These are phyloP conservation scores for Musa acuminata DNA, from an alignment of 176 grass and related monocot genomes.

Conservation along the genomic window DNA sequence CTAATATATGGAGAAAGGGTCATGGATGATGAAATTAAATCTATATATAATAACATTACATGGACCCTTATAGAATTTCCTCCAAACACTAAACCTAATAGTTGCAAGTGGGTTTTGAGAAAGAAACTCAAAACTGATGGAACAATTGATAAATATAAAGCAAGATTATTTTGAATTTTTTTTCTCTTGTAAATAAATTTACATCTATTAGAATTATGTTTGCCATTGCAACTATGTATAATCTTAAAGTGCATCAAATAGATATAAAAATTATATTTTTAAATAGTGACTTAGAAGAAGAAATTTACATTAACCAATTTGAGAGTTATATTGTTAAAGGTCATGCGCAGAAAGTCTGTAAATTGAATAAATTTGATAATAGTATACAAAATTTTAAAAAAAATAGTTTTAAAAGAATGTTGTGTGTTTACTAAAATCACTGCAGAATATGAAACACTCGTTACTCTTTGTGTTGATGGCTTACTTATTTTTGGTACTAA, in stretches of 20 bases:
- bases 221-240: not conserved
- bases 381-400: not conserved
- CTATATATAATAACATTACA: not conserved
- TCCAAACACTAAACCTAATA: not conserved
- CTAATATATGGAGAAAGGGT: not conserved
- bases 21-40: not conserved
- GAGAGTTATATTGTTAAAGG: too few relatives aligned
- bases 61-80: not conserved
- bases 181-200: not conserved
- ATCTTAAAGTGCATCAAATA: not conserved
- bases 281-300: not conserved
- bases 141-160: not conserved
- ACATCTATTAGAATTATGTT: not conserved
- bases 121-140: not conserved
- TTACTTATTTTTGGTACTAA: not conserved
- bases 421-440: not conserved
- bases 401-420: not conserved
- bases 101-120: not conserved
- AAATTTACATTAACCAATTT: too few relatives aligned
- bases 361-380: not conserved
- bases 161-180: not conserved
- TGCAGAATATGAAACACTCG: too few relatives aligned
- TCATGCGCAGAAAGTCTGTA: not conserved
- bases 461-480: not conserved
- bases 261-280: not conserved